phyloP scores from a whole-genome alignment of 1,284 basidiomycete genomes.

The Moniliella sp. region DNA sequence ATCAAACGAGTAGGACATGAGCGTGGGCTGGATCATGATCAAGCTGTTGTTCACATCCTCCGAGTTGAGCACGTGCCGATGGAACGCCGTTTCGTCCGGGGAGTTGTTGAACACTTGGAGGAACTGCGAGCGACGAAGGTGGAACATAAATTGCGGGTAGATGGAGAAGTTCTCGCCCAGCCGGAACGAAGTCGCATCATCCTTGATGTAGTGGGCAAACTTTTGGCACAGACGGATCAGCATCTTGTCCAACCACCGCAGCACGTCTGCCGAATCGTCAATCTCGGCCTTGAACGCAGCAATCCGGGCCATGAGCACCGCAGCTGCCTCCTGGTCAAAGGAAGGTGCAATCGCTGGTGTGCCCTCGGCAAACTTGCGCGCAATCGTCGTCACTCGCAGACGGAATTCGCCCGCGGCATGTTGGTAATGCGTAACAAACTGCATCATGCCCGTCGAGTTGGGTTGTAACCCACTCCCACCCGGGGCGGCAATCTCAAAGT shows the following conservation, averaged over 20 bases:
- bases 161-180: slow-evolving; percentile 89
- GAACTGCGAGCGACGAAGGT: slow-evolving; percentile 86
- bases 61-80: slow-evolving; percentile 86
- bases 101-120: slow-evolving; percentile 99
- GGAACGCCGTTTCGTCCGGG: slow-evolving; percentile 96
- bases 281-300: slow-evolving; percentile 99
- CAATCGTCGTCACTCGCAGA: slow-evolving; percentile 82
- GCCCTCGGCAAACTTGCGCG: slow-evolving; percentile 87
- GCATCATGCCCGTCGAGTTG: slow-evolving; percentile 79
- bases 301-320: slow-evolving; percentile 93
- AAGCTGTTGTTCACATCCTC: slow-evolving; percentile 97
- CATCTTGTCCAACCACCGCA: slow-evolving; percentile 96
- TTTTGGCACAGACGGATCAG: slow-evolving; percentile 94
- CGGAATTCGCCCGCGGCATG: slow-evolving; percentile 83
- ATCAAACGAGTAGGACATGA: slow-evolving; percentile 96
- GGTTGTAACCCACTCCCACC: slow-evolving; percentile 78
- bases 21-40: slow-evolving; percentile 97
- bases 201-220: slow-evolving; percentile 95
- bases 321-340: slow-evolving; percentile 94
- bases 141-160: slow-evolving; percentile 99
- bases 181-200: slow-evolving; percentile 82
- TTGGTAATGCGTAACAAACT: slow-evolving; percentile 97
- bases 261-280: slow-evolving; percentile 86
- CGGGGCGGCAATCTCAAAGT: slow-evolving; percentile 98
- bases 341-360: slow-evolving; percentile 80